A percentile compares a stretch with the other conserved stretches of the same genome.
Evolutionary conservation across 495 filamentous ascomycete species (phyloP).

Genomic region (Aspergillus nanangensis): DNA sequence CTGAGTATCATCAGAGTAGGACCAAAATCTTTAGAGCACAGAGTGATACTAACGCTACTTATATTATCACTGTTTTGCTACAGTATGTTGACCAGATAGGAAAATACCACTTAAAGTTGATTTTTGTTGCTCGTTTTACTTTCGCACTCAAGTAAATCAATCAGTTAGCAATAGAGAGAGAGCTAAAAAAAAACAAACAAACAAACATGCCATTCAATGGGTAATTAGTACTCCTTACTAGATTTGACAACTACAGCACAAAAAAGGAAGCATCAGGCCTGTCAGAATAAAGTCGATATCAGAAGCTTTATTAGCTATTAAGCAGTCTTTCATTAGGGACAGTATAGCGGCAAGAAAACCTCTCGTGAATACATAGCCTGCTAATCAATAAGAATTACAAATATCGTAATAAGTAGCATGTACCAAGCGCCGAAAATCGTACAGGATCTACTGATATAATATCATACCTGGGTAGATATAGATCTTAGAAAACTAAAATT

Average conservation of each 20-base stretch:
- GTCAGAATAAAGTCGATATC: not conserved
- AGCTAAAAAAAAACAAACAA: not conserved
- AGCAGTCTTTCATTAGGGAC: not conserved
- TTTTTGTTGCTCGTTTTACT: slow-evolving; percentile 1
- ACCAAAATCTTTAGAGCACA: not conserved
- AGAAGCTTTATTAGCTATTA: not conserved
- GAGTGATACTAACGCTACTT: not conserved
- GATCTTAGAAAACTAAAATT: slow-evolving; percentile 1
- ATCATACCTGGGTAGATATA: slow-evolving; percentile 1
- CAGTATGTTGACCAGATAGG: slow-evolving; percentile 1
- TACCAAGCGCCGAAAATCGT: not conserved
- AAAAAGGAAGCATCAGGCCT: not conserved
- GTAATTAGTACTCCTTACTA: not conserved
- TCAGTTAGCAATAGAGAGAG: slow-evolving; percentile 2
- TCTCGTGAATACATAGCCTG: not conserved
- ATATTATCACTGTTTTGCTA: not conserved
- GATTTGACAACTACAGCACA: not conserved
- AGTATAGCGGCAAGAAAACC: not conserved
- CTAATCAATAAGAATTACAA: slow-evolving; percentile 1
- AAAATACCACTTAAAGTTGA: slow-evolving; percentile 1
- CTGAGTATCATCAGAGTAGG: slow-evolving; percentile 1
- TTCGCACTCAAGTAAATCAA: not conserved
- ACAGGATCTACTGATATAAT: not conserved
- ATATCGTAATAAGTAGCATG: not conserved
- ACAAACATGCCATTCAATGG: not conserved